Percentiles rank a stretch among this genome's conserved stretches.
phyloP scores from a whole-genome alignment of 768 basidiomycete genomes.

The Mrakia frigida region DNA sequence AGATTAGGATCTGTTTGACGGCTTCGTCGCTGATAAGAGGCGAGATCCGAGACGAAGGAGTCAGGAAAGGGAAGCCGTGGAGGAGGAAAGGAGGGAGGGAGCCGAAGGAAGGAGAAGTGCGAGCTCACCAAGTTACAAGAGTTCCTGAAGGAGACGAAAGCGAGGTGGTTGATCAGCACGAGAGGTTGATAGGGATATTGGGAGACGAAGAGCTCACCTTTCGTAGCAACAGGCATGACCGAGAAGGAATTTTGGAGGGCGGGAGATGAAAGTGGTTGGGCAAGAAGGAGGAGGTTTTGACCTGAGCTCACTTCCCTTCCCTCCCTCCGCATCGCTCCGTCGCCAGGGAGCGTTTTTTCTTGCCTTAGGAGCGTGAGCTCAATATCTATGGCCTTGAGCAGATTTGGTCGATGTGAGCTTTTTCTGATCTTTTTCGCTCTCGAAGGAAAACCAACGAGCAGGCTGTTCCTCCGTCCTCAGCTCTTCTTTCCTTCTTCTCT shows the following conservation, averaged over 20 bases:
- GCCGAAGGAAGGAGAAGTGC: not conserved
- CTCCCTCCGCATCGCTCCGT: no score
- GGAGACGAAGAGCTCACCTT: not conserved
- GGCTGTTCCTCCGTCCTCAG: no score
- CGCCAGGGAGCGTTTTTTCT: no score
- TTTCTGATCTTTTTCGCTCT: no score
- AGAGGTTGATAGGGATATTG: not conserved
- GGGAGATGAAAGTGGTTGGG: no score
- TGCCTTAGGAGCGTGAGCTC: no score
- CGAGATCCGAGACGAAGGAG: not conserved
- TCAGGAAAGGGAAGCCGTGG: not conserved
- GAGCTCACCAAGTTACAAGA: constrained; percentile 21
- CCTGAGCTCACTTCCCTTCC: no score
- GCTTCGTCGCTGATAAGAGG: not conserved
- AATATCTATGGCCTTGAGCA: no score
- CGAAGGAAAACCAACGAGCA: no score
- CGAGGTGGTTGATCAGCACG: not conserved
- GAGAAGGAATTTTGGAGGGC: not conserved
- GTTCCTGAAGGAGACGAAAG: constrained; percentile 4
- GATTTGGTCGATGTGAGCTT: no score
- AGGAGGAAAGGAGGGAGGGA: not conserved
- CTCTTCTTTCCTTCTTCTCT: no score
- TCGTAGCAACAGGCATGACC: not conserved
- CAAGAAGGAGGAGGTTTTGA: no score
- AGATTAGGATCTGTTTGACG: constrained; percentile 32